Conservation (phyloP, 202 grass and related monocot species). For the Saccharum hybrid region DNA sequence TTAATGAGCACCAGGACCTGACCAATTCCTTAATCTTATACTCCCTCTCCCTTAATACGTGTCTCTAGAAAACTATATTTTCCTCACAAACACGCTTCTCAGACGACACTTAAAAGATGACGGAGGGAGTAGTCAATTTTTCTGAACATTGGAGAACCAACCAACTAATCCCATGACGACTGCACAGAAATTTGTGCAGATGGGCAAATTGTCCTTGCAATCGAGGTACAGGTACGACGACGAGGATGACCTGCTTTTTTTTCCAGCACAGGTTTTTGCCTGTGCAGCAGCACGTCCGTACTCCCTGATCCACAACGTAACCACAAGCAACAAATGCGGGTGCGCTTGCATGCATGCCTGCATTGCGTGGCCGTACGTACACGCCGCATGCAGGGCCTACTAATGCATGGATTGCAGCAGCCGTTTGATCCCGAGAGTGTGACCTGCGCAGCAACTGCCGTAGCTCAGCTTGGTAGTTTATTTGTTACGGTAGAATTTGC, state of each 20-base stretch:
- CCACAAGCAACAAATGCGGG: background rate
- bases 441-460: no score
- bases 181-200: background rate
- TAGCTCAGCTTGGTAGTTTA: no score
- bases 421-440: no score
- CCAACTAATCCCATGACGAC: conserved; percentile 1
- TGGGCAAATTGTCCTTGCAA: conserved; percentile 1
- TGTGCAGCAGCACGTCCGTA: background rate
- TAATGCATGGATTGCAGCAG: no score
- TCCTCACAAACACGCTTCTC: no score
- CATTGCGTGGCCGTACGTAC: background rate
- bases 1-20: conserved; percentile 26
- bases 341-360: background rate
- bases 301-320: background rate
- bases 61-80: no score
- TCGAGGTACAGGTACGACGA: background rate
- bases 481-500: no score
- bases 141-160: background rate
- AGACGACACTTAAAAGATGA: no score
- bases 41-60: no score
- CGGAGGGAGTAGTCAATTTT: background rate
- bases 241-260: background rate
- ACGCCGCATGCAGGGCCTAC: background rate
- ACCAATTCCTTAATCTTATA: conserved; percentile 13
- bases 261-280: background rate